Conservation (phyloP, 2,329 filamentous ascomycete genomes). For the Zopfia rhizophila region DNA sequence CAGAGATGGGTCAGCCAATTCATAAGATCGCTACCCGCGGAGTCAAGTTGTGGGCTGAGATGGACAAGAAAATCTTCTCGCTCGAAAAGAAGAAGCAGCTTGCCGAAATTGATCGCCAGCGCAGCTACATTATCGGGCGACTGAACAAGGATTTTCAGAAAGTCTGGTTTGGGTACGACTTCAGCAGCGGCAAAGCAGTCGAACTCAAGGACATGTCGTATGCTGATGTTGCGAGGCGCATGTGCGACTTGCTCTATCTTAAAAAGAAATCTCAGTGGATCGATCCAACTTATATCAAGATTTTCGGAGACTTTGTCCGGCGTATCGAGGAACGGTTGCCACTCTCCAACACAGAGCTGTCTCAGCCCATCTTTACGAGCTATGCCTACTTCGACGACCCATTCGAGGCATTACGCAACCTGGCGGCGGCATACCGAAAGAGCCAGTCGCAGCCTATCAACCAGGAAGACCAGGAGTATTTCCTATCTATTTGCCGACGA, state of each 20-base stretch:
- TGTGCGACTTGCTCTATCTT: constrained; percentile 91
- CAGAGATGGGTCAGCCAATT: constrained; percentile 97
- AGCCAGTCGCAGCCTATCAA: constrained; percentile 15
- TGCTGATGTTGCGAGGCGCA: constrained; percentile 82
- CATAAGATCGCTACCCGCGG: constrained; percentile 94
- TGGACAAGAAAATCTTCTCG: constrained; percentile 92
- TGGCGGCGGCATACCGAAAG: constrained; percentile 21
- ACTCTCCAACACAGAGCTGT: constrained; percentile 19
- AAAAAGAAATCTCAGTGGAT: constrained; percentile 94
- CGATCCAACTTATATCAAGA: constrained; percentile 77
- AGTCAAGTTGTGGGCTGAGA: constrained; percentile 92
- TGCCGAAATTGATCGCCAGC: constrained; percentile 86
- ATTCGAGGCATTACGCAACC: constrained; percentile 17
- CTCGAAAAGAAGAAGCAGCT: constrained; percentile 71
- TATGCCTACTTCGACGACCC: constrained; percentile 23
- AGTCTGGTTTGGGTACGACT: constrained; percentile 92
- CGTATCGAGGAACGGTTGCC: constrained; percentile 21
- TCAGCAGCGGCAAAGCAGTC: constrained; percentile 76
- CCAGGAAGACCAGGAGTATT: constrained; percentile 34
- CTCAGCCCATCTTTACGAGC: constrained; percentile 22
- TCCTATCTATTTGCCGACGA: constrained; percentile 42
- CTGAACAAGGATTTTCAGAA: constrained; percentile 97
- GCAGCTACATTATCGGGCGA: constrained; percentile 92
- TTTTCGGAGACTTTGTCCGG: constrained; percentile 91
- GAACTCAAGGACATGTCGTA: constrained; percentile 98